Evolutionary conservation across 1,284 basidiomycete species (phyloP), one percentile per base, ranked within the genome.

Genomic region (Fomes fomentarius): DNA sequence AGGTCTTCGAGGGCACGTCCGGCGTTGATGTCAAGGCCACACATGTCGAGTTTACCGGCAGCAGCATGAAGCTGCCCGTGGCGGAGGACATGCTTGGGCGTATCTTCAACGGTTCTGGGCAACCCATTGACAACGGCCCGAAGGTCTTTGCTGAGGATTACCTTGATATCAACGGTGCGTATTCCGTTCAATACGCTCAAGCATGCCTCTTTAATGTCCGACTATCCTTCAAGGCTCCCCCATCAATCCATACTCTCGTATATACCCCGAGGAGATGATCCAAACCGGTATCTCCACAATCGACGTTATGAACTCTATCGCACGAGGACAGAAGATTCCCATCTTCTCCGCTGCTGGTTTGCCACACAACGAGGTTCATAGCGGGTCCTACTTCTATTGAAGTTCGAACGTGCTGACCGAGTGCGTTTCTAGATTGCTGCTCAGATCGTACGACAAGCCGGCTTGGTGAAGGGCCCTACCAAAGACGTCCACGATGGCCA

Each of bases 251-350:
- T 99, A 91, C 78, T 95, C 94, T 58, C 95, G 97, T 72, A 98
- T 98, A 76, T 99, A 99, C 78, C 97, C 97, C 60, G 97, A 99
- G 76, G 96, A 99, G 79, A 99, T 99, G 97, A 99, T 99, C 65
- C 97, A 99, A 75, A 99, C 97, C 19, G 97, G 97, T 78, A 99
- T 99, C 71, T 98, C 96, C 35, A 99, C 97, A 30, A 98, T 98
- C 70, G 95, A 98, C 74, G 89, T 87, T 47, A 98, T 98, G 96
- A 97, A 99, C 79, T 97, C 96, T 59, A 99, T 99, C 71, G 97
- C 97, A 54, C 94, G 97, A 80, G 97, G 97, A 42, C 97, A 99
- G 76, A 99, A 99, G 85, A 99, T 99, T 63, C 97, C 97, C 59
- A 99, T 99, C 74, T 99, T 99, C 83, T 98, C 95, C 56, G 97